Evolutionary conservation across 371 early-diverging fungal species (phyloP), one percentile per base, ranked within the genome.

Genomic region (Encephalitozoon hellem): DNA sequence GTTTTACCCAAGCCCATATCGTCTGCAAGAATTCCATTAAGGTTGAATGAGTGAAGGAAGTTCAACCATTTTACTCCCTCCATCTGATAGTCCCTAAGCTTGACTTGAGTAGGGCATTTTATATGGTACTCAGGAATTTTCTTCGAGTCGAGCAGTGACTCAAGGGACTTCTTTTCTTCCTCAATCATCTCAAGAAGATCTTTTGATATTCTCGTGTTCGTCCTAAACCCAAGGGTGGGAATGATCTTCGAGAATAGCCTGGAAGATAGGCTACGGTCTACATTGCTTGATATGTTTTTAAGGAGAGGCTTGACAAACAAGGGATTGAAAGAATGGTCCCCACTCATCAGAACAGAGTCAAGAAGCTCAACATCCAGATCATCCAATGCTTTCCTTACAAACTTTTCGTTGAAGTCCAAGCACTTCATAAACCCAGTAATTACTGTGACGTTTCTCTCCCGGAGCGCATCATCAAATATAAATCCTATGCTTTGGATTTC

Each of bases 1-100:
- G 97, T 97, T 86, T 96, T 99, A 42, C 93, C 97, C 72, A 90
- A 87, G 25, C 97, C 97, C 97, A 97, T 96, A 43, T 83, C 84
- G 69, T 83, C 84, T 26, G 80, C 82, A 25, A 86, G 75, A 67
- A 85, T 83, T 8, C 84, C 84, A 67, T 81, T 81, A 4, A 83
- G 53, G 41, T 71, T 72, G 52, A 77, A 79, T 25, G 67, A 76
- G 67, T 72, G 69, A n/a, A 86, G 54, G 69, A 84, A 83, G 4
- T 32, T 28, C 18, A 86, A 74, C 86, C 86, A 86, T 55, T 77
- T 77, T 2, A 86, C 65, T 32, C 84, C 86, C 47, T 82, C 79
- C 42, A 65, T 45, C 68, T 86, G 86, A 70, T 86, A 86, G 49
- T 82, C 80, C 54, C 84, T 67, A 47, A 85, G 69, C 12, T 54